Evolutionary conservation across 2,329 filamentous ascomycete species (phyloP), one percentile per base, ranked within the genome.

Genomic region (Penicillium sp.): DNA sequence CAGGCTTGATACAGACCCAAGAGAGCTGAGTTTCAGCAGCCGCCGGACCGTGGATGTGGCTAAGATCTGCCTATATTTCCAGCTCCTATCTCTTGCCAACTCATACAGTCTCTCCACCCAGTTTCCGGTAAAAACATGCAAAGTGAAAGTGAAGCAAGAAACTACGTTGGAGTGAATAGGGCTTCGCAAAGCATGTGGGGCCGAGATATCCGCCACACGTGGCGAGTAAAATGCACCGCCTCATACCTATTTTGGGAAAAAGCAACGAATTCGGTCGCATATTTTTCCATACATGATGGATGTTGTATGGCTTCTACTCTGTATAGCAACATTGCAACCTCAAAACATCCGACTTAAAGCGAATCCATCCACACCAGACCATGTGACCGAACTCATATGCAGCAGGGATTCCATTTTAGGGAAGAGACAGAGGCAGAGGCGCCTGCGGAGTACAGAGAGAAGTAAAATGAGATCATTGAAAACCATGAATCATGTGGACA

Each of bases 311-410:
- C 11, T 16, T n/a, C 11, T 37, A n/a, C n/a, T n/a, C n/a, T n/a
- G n/a, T n/a, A 25, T 30, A 30, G 17, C 26, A 33, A 26, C 40
- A 26, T 40, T n/a, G 19, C 37, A 42, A 26, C 17, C 7, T 37
- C 12, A 31, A 14, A 12, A 31, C 30, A 25, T 44, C 38, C 51
- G 51, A 61, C 42, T 35, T 5, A 35, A n/a, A 48, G 56, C 42
- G 45, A 61, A 55, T n/a, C 44, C 47, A 43, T 30, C 43, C 42
- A 41, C 16, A 41, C 25, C 30, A 51, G 57, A 64, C 51, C 63
- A 66, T 61, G 64, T 66, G 63, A 66, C 59, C 45, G 46, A 63
- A 59, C 53, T 63, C 52, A 57, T 65, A 66, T 66, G 63, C 63
- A 56, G 63, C 59, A 63, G 56, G 58, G 58, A 30, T 54, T 33